phyloP scores from a whole-genome alignment of 371 early-diverging fungal species.

The Funneliformis caledonium region DNA sequence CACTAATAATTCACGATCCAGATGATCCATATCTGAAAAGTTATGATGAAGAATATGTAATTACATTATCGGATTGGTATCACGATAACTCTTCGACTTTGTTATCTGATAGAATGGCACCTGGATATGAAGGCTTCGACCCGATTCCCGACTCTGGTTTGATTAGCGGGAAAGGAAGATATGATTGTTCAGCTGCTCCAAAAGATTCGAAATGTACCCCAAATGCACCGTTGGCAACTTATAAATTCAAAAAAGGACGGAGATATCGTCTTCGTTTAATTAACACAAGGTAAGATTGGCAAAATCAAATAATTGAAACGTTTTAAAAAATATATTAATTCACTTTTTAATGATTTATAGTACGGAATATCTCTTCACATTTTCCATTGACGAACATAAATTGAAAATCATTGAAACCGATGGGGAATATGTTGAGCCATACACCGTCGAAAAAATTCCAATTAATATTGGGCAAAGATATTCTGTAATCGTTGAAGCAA shows the following conservation, averaged over 20 bases:
- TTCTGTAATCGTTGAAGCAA: constrained; percentile 49
- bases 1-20: constrained; percentile 55
- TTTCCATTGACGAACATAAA: constrained; percentile 50
- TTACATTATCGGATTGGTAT: constrained; percentile 54
- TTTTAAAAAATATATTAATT: too few relatives aligned
- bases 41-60: constrained; percentile 53
- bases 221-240: constrained; percentile 41
- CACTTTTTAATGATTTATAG: constrained; percentile 18
- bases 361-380: constrained; percentile 44
- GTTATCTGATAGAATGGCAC: constrained; percentile 53
- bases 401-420: constrained; percentile 52
- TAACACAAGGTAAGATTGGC: constrained; percentile 50
- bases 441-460: constrained; percentile 42
- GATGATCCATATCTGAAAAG: constrained; percentile 42
- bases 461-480: constrained; percentile 52
- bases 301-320: too few relatives aligned
- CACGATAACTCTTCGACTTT: neutral
- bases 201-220: neutral
- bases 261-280: constrained; percentile 85
- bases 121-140: neutral
- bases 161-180: constrained; percentile 55
- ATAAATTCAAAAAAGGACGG: constrained; percentile 69
- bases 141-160: constrained; percentile 62
- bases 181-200: neutral
- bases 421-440: constrained; percentile 42